Base-by-base conservation (phyloP, 495 filamentous ascomycete species). In the Neurospora sp. region DNA sequence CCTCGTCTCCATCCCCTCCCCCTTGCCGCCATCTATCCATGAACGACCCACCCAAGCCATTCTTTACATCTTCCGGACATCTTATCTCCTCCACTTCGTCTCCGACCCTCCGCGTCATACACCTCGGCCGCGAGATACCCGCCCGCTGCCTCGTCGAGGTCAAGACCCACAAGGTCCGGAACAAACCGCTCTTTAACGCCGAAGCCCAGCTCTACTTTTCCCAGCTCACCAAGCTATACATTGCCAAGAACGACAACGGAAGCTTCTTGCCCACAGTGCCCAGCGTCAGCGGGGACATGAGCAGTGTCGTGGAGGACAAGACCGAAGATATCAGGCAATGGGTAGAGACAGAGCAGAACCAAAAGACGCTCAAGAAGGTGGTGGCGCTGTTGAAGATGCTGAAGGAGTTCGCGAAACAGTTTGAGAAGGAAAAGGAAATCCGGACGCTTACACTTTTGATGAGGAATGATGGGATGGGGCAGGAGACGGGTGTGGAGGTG, bases 141-240 rank as follows among this genome's bases (percentile, higher is more conserved):
- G 27, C 73, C 0, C 9, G 5, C 3, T 76, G 76, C 39, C 77
- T 79, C 12, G 27, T 80, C 37, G 78, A 80, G 23, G 72, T 80
- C 35, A 80, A 80, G 48, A 80, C 78, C 2, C 69, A 71, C 39
- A 71, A 72, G 14, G 44, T 37, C 8, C 10, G 39, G n/a, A 62
- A 70, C 18, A n/a, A 41, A 12, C 54, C 73, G 14, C 44, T 71
- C 35, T 76, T 72, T 40, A 14, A 72, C 1, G 44, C 72, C 48
- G 71, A 76, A 70, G 77, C 74, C 5, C 78, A 78, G 72, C 70
- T 80, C 14, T 80, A 76, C 71, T 80, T 80, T 7, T 27, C 66
- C 7, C 77, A 75, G 2, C 39, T 76, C 4, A 37, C 11, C 2
- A 44, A 73, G 66, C 62, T 80, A n/a, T 75, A 73, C 62, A 41